phyloP scores from a whole-genome alignment of 352 stramenopile genomes.

The Phytophthora lateralis region DNA sequence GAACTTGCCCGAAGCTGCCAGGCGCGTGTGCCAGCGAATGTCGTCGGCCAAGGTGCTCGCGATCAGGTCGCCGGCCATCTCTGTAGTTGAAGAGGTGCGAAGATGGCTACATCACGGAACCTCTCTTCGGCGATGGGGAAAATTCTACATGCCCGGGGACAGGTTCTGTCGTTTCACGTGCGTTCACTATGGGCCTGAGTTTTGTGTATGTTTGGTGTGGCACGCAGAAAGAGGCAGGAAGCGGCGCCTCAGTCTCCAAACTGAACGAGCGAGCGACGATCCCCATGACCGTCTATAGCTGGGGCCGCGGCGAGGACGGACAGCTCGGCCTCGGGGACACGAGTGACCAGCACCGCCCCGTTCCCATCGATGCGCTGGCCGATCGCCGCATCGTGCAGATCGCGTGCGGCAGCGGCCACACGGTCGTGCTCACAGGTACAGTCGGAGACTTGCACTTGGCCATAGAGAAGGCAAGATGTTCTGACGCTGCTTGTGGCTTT shows the following conservation, averaged over 20 bases:
- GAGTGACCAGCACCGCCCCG: conserved; percentile 85
- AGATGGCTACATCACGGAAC: conserved; percentile 3
- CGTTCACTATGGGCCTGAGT: conserved; percentile 16
- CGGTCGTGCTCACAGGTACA: conserved; percentile 82
- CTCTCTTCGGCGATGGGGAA: neutral
- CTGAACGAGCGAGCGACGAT: neutral
- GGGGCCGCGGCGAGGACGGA: conserved; percentile 87
- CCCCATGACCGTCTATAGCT: conserved; percentile 82
- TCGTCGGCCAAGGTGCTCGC: conserved; percentile 3
- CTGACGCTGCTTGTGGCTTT: neutral
- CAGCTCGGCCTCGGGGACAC: conserved; percentile 87
- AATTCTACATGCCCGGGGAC: neutral
- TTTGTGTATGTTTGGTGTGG: neutral
- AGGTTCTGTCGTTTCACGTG: conserved; percentile 8
- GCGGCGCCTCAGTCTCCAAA: conserved; percentile 22
- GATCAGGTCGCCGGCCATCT: conserved; percentile 24
- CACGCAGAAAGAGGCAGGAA: conserved; percentile 7
- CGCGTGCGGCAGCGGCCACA: conserved; percentile 89
- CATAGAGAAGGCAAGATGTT: neutral
- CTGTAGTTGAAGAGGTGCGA: conserved; percentile 8
- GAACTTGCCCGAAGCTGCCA: conserved; percentile 26
- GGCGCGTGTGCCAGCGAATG: conserved; percentile 35
- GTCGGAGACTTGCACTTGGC: neutral
- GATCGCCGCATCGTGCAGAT: conserved; percentile 89
- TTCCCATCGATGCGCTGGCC: conserved; percentile 82